Evolutionary conservation across 176 grass and related monocot genomes (phyloP).

Genomic region (Avena eriantha): DNA sequence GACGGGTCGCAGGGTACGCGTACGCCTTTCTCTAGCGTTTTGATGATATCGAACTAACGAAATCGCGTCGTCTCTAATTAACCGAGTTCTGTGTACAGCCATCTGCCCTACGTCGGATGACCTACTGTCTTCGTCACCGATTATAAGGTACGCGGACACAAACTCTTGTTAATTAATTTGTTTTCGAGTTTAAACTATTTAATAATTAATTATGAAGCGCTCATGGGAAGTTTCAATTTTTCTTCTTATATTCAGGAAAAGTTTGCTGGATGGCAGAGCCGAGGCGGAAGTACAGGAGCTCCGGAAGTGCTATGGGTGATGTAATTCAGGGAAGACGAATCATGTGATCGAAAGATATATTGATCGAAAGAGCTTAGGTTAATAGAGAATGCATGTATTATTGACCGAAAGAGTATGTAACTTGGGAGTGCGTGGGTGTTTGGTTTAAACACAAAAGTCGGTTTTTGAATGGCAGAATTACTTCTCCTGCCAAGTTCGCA

Average conservation of each 20-base stretch:
- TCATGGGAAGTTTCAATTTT: neutral
- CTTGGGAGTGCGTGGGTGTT: too few species aligned
- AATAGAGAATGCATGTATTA: neutral
- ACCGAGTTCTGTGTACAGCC: neutral
- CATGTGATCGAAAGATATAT: too few species aligned
- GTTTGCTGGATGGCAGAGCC: neutral
- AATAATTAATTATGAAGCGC: too few species aligned
- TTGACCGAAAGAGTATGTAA: neutral
- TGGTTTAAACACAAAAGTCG: too few species aligned
- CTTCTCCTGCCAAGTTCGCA: too few species aligned
- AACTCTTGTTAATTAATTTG: neutral
- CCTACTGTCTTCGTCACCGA: neutral
- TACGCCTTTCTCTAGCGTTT: neutral
- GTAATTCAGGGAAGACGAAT: neutral
- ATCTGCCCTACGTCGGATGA: conserved; percentile 5
- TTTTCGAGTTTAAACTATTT: too few species aligned
- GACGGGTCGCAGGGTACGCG: conserved; percentile 1
- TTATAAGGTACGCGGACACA: neutral
- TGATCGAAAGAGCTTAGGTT: too few species aligned
- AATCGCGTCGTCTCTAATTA: neutral
- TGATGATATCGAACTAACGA: neutral
- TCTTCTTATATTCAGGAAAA: neutral
- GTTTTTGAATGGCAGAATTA: too few species aligned
- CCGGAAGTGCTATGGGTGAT: neutral
- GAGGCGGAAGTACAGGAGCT: neutral